phyloP scores from a whole-genome alignment of 768 basidiomycete genomes.

The Leccinum fibrillosum region DNA sequence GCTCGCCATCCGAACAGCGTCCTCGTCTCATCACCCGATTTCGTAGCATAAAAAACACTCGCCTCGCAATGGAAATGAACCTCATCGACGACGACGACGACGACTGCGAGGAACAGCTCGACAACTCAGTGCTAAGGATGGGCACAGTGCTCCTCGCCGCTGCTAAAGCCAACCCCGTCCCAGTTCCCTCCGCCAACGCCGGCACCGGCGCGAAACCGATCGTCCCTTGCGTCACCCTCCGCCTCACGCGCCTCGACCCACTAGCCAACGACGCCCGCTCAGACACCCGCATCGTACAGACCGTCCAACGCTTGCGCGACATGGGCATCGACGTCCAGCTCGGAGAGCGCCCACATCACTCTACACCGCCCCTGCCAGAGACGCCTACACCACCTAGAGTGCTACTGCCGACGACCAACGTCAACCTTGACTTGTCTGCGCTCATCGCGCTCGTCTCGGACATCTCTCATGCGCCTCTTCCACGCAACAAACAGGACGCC shows the following conservation, averaged over 20 bases:
- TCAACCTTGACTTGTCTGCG: conserved; percentile 83
- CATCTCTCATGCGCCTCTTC: conserved; percentile 71
- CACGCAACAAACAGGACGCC: conserved; percentile 53
- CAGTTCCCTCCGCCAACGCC: too few relatives aligned
- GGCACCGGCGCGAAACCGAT: background rate
- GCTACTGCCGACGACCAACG: conserved; percentile 49
- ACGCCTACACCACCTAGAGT: background rate
- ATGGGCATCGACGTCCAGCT: conserved; percentile 69
- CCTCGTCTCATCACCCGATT: background rate
- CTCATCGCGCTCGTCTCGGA: conserved; percentile 84
- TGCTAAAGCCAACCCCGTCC: too few relatives aligned
- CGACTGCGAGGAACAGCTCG: conserved; percentile 42
- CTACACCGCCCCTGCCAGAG: background rate
- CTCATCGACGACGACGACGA: conserved; percentile 50
- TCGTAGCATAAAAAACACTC: conserved; percentile 68
- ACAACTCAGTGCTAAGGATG: conserved; percentile 60
- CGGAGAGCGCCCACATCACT: conserved; percentile 47
- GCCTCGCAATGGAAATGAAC: conserved; percentile 77
- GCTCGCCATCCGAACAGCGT: too few relatives aligned
- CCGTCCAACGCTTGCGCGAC: conserved; percentile 49
- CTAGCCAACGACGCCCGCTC: conserved; percentile 21
- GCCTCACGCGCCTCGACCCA: conserved; percentile 68
- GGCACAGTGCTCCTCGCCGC: too few relatives aligned
- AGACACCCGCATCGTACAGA: conserved; percentile 60
- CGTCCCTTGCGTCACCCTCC: conserved; percentile 8